Base-by-base conservation (phyloP, 1,284 basidiomycete species). In the Ceratobasidium sp. region DNA sequence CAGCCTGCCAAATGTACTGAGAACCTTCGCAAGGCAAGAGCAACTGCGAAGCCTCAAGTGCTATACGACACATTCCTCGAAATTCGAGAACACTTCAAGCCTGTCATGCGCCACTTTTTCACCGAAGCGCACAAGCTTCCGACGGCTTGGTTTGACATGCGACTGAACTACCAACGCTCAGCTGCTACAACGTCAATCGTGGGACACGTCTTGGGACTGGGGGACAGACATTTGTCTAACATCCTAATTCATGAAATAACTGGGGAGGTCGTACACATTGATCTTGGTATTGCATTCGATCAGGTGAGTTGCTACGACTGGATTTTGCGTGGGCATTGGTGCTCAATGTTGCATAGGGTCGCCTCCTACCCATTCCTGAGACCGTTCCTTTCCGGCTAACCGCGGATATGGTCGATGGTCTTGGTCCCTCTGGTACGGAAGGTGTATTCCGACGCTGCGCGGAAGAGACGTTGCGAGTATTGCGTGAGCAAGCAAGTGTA, bases 261-360 rank as follows among this genome's bases (percentile, higher is more conserved):
- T 13, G 97, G 97, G 26, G 95, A 98, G 80, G 85, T 97, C 41
- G 88, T 96, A 4, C 94, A 98, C 80, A 99, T 99, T 69, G 97
- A 99, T 82, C 87, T 99, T 38, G 97, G 97, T 1, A 94, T 98
- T 71, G 95, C 96, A 0, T 99, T 99, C 81, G 98, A 98, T 77
- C 94, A 95, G 84, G 94, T 93, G 73, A 78, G 86, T 77, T 3
- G 41, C 32, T 14, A 54, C 5, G 18, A 46, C 18, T 44, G 18
- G 5, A 6, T 4, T 16, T 30, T 28, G 30, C 44, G 30, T 54
- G 21, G 14, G 8, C 30, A 21, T 38, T 44, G 0, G n/a, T 38
- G 16, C 63, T 41, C 5, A 54, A 1, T n/a, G 6, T 50, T 49
- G 26, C 18, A 26, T 66, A 96, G 93, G 97, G 98, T 14, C 93